A percentile compares a stretch with the other conserved stretches of the same genome.
Conservation (phyloP, 1,139 yeast species). For the Suhomyces ambrosiae region DNA sequence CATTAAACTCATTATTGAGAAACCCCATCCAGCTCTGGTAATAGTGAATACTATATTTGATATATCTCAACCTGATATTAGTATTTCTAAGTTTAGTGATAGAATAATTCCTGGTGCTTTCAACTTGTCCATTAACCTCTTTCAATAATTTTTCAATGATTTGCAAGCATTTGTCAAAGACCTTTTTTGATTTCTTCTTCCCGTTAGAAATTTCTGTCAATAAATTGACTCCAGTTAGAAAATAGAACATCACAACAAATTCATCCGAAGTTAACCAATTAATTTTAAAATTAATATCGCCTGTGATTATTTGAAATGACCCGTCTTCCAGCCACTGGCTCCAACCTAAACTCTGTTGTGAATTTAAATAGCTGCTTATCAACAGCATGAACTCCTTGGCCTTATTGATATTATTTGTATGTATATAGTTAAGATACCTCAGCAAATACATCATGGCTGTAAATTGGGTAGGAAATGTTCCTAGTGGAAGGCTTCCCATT, state of each 20-base stretch:
- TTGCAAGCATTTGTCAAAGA: slow-evolving; percentile 38
- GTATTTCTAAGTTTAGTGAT: slow-evolving; percentile 23
- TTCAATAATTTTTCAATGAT: slow-evolving; percentile 31
- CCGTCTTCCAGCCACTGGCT: slow-evolving; percentile 31
- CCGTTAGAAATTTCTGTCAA: slow-evolving; percentile 35
- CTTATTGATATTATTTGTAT: slow-evolving; percentile 25
- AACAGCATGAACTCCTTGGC: slow-evolving; percentile 25
- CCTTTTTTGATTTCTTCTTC: slow-evolving; percentile 32
- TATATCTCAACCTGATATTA: slow-evolving; percentile 25
- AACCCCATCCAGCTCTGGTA: slow-evolving; percentile 40
- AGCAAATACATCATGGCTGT: slow-evolving; percentile 30
- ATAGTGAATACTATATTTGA: slow-evolving; percentile 28
- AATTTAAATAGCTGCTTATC: slow-evolving; percentile 29
- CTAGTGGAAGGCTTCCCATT: not conserved
- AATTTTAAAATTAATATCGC: slow-evolving; percentile 18
- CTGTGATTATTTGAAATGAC: slow-evolving; percentile 18
- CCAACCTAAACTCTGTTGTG: slow-evolving; percentile 25
- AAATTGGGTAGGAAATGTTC: slow-evolving; percentile 29
- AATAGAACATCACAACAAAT: slow-evolving; percentile 41
- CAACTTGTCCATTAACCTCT: slow-evolving; percentile 14
- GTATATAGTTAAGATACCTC: slow-evolving; percentile 26
- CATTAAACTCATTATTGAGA: slow-evolving; percentile 28
- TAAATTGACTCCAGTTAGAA: slow-evolving; percentile 42
- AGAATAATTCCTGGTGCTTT: slow-evolving; percentile 18
- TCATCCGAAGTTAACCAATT: slow-evolving; percentile 48